These are phyloP conservation scores for Mortierella sp. DNA, from an alignment of 371 early-diverging fungal genomes.

Conservation along the genomic window DNA sequence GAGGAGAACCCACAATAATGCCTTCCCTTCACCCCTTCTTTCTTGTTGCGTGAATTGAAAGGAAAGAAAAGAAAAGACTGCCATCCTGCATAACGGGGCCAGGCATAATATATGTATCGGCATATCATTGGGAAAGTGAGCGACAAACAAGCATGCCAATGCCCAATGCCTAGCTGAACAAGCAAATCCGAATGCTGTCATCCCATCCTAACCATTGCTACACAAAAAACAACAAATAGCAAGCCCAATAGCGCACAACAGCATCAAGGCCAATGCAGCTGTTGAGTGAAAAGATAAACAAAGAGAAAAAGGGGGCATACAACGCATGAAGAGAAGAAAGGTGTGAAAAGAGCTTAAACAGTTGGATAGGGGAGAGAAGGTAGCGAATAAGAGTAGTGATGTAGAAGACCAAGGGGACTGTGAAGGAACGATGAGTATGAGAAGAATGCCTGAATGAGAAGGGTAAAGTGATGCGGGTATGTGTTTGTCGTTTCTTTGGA, in stretches of 20 bases:
- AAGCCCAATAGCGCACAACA: background rate
- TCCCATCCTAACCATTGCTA: background rate
- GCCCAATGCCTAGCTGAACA: background rate
- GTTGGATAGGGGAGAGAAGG: too few relatives aligned
- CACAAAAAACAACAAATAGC: background rate
- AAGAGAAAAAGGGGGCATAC: too few relatives aligned
- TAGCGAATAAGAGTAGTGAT: too few relatives aligned
- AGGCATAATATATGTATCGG: background rate
- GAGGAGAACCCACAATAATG: background rate
- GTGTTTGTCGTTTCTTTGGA: too few relatives aligned
- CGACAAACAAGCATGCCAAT: background rate
- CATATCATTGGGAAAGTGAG: background rate
- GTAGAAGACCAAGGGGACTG: too few relatives aligned
- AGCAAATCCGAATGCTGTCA: background rate
- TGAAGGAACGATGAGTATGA: too few relatives aligned
- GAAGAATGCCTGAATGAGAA: too few relatives aligned
- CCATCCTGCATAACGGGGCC: slow-evolving; percentile 11
- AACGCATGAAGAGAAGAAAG: too few relatives aligned
- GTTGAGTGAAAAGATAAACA: too few relatives aligned
- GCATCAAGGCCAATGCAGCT: too few relatives aligned
- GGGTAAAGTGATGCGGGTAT: too few relatives aligned
- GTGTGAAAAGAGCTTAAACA: too few relatives aligned
- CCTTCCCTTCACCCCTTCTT: background rate
- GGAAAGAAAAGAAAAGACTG: background rate
- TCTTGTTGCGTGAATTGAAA: background rate